A percentile compares a stretch with the other conserved stretches of the same genome.
These are phyloP conservation scores for Auriscalpium orientale DNA, from an alignment of 768 basidiomycete genomes.

Conservation along the genomic window DNA sequence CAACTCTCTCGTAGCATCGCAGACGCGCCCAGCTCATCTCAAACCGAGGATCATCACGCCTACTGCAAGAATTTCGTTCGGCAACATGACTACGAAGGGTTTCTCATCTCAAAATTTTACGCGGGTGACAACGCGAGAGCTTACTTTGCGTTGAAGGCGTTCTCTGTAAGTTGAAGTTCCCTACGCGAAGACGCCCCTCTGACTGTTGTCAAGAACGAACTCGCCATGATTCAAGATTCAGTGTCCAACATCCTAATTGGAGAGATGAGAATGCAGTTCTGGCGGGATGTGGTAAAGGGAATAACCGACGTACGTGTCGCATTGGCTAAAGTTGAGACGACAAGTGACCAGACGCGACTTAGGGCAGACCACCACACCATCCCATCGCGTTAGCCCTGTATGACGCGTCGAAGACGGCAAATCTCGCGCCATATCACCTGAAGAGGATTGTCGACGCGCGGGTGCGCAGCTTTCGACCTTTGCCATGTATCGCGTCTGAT, in stretches of 20 bases:
- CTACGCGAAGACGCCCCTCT: background rate
- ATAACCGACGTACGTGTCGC: constrained; percentile 49
- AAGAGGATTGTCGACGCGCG: constrained; percentile 81
- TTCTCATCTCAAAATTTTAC: constrained; percentile 62
- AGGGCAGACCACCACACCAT: constrained; percentile 74
- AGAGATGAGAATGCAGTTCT: constrained; percentile 83
- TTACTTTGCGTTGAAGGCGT: constrained; percentile 76
- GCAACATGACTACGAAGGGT: constrained; percentile 80
- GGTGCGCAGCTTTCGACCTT: constrained; percentile 32
- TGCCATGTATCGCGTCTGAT: too few relatives aligned
- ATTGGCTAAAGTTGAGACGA: background rate
- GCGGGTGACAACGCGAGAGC: constrained; percentile 56
- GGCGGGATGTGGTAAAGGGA: constrained; percentile 71
- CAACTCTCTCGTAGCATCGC: constrained; percentile 4
- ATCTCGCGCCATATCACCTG: constrained; percentile 66
- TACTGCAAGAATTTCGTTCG: constrained; percentile 70
- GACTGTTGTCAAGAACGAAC: constrained; percentile 47
- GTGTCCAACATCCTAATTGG: constrained; percentile 70
- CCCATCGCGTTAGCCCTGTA: constrained; percentile 72
- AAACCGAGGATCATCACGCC: constrained; percentile 34
- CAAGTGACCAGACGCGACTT: constrained; percentile 18
- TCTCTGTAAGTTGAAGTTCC: constrained; percentile 52
- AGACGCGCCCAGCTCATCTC: constrained; percentile 8
- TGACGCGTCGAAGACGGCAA: constrained; percentile 40
- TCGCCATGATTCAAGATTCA: constrained; percentile 69